Percentiles rank a stretch among this genome's conserved stretches.
Evolutionary conservation across 192 early-diverging fungal species (phyloP).

Genomic region (Gamsiella multidivaricata): DNA sequence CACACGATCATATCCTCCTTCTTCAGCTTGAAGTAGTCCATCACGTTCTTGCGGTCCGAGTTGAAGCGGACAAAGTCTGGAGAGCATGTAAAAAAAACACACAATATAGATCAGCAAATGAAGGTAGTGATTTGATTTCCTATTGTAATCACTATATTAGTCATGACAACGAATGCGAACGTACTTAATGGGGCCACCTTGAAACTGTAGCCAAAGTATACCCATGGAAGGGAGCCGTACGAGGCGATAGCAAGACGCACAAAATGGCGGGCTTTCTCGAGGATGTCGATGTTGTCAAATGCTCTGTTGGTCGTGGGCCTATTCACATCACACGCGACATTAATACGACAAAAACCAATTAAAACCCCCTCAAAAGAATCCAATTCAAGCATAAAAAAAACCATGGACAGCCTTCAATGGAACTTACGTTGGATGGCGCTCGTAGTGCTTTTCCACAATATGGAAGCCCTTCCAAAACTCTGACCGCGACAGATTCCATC

Average conservation of each 20-base stretch:
- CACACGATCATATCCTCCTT: slow-evolving; percentile 58
- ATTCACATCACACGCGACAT: background rate
- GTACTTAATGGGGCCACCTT: slow-evolving; percentile 48
- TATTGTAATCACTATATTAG: background rate
- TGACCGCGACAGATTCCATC: slow-evolving; percentile 49
- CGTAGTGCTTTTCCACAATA: slow-evolving; percentile 55
- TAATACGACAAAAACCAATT: background rate
- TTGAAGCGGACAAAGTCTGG: slow-evolving; percentile 54
- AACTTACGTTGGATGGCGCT: slow-evolving; percentile 46
- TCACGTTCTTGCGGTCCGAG: slow-evolving; percentile 54
- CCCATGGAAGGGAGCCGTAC: slow-evolving; percentile 49
- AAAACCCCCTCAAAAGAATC: background rate
- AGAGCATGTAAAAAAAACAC: background rate
- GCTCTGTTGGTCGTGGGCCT: slow-evolving; percentile 48
- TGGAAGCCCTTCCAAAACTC: slow-evolving; percentile 54
- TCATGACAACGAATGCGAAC: too few relatives aligned
- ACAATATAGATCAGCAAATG: background rate
- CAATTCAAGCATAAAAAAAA: background rate
- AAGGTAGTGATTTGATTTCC: background rate
- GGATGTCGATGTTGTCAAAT: slow-evolving; percentile 38
- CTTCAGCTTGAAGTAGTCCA: slow-evolving; percentile 55
- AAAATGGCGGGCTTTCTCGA: slow-evolving; percentile 50
- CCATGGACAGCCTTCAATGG: background rate
- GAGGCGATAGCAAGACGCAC: slow-evolving; percentile 56
- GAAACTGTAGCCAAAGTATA: slow-evolving; percentile 53